phyloP scores from a whole-genome alignment of 345 rosid species.

The Nephelium lappaceum region DNA sequence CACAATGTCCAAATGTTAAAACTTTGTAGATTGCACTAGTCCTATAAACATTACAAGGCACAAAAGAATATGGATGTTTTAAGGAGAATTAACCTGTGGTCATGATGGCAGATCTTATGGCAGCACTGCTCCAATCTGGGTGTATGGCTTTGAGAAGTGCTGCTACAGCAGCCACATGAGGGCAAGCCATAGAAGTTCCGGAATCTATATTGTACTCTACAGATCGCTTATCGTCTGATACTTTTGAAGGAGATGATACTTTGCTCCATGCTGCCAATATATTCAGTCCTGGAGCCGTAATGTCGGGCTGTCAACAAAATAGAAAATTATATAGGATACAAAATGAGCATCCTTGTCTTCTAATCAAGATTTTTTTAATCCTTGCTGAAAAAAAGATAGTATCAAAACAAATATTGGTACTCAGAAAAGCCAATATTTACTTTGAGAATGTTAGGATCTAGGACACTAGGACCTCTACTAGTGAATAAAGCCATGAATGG shows the following conservation, averaged over 20 bases:
- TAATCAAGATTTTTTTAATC: too few species aligned
- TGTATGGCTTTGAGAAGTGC: conserved; percentile 77
- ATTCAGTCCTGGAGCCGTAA: conserved; percentile 76
- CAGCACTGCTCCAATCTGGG: conserved; percentile 85
- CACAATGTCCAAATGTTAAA: conserved; percentile 1
- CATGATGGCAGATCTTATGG: conserved; percentile 79
- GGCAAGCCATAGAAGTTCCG: conserved; percentile 95
- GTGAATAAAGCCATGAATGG: conserved; percentile 71
- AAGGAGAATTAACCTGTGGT: conserved; percentile 45
- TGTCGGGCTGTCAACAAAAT: conserved; percentile 60
- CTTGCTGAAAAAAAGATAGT: too few species aligned
- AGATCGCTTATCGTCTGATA: conserved; percentile 41
- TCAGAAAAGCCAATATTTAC: conserved; percentile 28
- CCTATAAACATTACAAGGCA: neutral
- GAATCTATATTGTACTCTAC: conserved; percentile 50
- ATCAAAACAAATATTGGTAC: neutral
- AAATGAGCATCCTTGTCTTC: too few species aligned
- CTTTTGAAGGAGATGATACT: conserved; percentile 50
- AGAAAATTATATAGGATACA: neutral
- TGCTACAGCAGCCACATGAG: conserved; percentile 80
- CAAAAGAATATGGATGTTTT: neutral
- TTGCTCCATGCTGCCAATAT: conserved; percentile 89
- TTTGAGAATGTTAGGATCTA: conserved; percentile 75
- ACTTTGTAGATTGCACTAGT: neutral
- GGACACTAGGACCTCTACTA: conserved; percentile 67